These are phyloP conservation scores for Arxiozyma slooffiae DNA, from an alignment of 1,139 yeast species.

Conservation along the genomic window DNA sequence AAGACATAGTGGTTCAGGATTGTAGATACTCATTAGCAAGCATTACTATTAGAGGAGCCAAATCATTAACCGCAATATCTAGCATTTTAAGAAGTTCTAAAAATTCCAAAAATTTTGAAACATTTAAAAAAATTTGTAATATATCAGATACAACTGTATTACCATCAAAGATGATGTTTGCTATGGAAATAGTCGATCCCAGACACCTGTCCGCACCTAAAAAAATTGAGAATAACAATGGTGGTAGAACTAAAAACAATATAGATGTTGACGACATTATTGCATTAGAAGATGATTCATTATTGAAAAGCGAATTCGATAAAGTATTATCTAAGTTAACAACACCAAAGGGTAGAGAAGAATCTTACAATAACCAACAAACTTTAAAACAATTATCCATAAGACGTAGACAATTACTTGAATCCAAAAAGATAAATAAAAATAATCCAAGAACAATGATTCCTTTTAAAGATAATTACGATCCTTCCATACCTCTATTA, in stretches of 20 bases:
- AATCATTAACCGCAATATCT: slow-evolving; percentile 47
- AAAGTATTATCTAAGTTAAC: slow-evolving; percentile 34
- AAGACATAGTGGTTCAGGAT: slow-evolving; percentile 42
- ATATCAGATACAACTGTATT: slow-evolving; percentile 37
- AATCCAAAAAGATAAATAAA: slow-evolving; percentile 22
- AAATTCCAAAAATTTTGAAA: slow-evolving; percentile 18
- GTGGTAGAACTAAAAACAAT: background rate
- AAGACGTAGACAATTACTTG: slow-evolving; percentile 28
- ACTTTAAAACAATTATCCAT: slow-evolving; percentile 47
- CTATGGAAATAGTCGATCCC: slow-evolving; percentile 62
- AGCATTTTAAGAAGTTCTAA: slow-evolving; percentile 42
- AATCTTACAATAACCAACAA: slow-evolving; percentile 50
- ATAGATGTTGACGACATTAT: slow-evolving; percentile 15
- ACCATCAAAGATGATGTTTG: slow-evolving; percentile 49
- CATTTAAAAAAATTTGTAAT: slow-evolving; percentile 18
- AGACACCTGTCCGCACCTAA: slow-evolving; percentile 47
- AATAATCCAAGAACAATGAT: slow-evolving; percentile 12
- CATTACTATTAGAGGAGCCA: slow-evolving; percentile 67
- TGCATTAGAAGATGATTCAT: slow-evolving; percentile 11
- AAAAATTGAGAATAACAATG: slow-evolving; percentile 8
- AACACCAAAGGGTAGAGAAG: slow-evolving; percentile 38
- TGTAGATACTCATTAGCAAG: slow-evolving; percentile 77
- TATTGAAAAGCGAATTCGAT: slow-evolving; percentile 17
- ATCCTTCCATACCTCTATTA: slow-evolving; percentile 52
- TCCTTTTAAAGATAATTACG: slow-evolving; percentile 24